Percentiles rank a stretch among this genome's conserved stretches.
These are phyloP conservation scores for Kwoniella sp. DNA, from an alignment of 768 basidiomycete species.

Conservation along the genomic window DNA sequence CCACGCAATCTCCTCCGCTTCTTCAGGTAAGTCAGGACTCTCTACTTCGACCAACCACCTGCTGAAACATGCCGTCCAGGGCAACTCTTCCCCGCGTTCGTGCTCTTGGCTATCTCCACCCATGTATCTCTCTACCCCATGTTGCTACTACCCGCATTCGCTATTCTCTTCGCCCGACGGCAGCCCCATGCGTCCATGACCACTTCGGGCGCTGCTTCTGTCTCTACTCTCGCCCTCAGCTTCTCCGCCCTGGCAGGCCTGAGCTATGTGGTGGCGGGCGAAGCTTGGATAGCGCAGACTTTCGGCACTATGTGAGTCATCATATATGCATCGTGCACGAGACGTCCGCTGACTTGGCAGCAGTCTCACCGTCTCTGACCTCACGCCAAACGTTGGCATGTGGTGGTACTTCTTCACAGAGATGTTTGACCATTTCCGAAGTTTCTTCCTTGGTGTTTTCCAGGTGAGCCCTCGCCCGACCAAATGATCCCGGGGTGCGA, in stretches of 20 bases:
- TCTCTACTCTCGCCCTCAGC: background rate
- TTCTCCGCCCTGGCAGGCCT: conserved; percentile 50
- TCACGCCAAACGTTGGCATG: conserved; percentile 90
- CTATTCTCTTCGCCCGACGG: conserved; percentile 65
- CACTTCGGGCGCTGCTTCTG: background rate
- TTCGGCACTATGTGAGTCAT: conserved; percentile 79
- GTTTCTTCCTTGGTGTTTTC: conserved; percentile 93
- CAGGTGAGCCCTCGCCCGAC: conserved; percentile 65
- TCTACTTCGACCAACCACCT: no score
- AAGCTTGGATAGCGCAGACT: conserved; percentile 72
- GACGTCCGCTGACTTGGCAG: background rate
- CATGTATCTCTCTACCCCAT: conserved; percentile 74
- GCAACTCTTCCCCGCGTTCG: conserved; percentile 63
- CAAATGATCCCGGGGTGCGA: background rate
- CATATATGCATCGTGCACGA: background rate
- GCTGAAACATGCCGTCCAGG: conserved; percentile 60
- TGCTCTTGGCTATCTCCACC: conserved; percentile 70
- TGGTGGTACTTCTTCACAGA: conserved; percentile 99
- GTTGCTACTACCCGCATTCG: conserved; percentile 68
- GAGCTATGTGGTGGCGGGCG: conserved; percentile 66
- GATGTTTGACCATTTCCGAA: conserved; percentile 97
- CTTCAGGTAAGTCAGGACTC: conserved; percentile 65
- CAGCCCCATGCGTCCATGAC: background rate
- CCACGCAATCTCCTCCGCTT: conserved; percentile 69
- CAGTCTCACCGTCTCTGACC: conserved; percentile 79